Evolutionary conservation across 2,329 filamentous ascomycete genomes (phyloP).

Genomic region (Aspergillus costaricaensis): DNA sequence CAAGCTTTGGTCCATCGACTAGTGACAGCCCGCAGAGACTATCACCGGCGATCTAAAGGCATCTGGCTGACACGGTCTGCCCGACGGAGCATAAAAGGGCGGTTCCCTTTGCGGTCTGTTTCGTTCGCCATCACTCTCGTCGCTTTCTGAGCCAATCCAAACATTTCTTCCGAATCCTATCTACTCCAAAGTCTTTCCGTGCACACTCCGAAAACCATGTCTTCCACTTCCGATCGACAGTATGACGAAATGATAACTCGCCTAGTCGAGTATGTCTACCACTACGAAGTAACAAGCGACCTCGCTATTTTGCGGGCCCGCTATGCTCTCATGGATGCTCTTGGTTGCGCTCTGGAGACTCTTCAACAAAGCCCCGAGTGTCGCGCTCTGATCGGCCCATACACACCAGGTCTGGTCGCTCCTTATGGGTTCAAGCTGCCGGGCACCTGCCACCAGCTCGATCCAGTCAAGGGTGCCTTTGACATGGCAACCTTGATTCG

Average conservation of each 20-base stretch:
- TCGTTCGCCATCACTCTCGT: not conserved
- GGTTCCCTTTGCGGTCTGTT: not conserved
- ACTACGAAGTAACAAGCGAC: constrained; percentile 20
- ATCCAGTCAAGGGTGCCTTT: constrained; percentile 44
- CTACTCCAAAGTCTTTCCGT: not conserved
- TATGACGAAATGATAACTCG: constrained; percentile 40
- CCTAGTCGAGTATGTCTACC: constrained; percentile 27
- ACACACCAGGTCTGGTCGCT: constrained; percentile 18
- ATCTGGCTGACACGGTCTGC: not conserved
- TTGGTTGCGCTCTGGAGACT: constrained; percentile 31
- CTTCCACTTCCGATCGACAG: not conserved
- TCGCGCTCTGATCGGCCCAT: constrained; percentile 20
- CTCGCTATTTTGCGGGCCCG: constrained; percentile 22
- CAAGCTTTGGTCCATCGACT: not conserved
- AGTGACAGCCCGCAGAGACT: not conserved
- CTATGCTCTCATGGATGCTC: constrained; percentile 27
- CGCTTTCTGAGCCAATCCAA: not conserved
- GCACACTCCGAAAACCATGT: not conserved
- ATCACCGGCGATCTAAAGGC: not conserved
- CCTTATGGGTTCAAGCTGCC: constrained; percentile 41
- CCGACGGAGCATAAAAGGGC: not conserved
- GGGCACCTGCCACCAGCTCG: constrained; percentile 40
- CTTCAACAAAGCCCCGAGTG: constrained; percentile 23
- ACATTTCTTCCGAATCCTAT: not conserved
- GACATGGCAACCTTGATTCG: constrained; percentile 42